Evolutionary conservation across 2,329 filamentous ascomycete species (phyloP), one percentile per base, ranked within the genome.

Genomic region (Colletotrichum lentis): DNA sequence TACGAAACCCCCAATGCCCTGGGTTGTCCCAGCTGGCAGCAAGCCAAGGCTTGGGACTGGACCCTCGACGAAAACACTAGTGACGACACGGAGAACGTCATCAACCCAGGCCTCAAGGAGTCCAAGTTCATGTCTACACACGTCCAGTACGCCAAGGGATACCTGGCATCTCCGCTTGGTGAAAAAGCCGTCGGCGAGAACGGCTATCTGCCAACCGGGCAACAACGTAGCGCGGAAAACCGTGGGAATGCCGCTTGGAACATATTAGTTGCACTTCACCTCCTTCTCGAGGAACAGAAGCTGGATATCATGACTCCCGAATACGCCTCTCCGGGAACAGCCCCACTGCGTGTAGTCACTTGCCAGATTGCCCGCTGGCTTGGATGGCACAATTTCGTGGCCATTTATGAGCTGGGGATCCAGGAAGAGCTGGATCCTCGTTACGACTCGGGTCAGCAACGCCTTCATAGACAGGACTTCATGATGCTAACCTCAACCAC

Each of bases 201-300:
- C 11, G 90, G 90, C 1, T 91, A 89, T 73, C 81, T 94, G 62
- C 90, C 91, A 35, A 91, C 89, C 0, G 86, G 85, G 2, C 65
- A 80, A 3, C 78, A 78, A 56, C 80, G 84, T 59, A 85, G 83
- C 62, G 81, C 85, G 44, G 86, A 87, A 64, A 83, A 84, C 57
- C 85, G 88, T 50, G 83, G 86, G 64, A 89, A 84, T 74, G 80
- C 88, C 62, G 84, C 91, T 41, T 81, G 90, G 75, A 86, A 92
- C 74, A 84, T 91, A 59, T 85, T 95, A 44, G 82, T 96, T 71
- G 91, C 88, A 0, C 82, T 99, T 14, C 96, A 99, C 79, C 83
- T 98, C 3, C 82, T 97, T n/a, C 85, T 91, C 0, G 95, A 99
- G 77, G 96, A 99, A 76, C 85, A 91, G 70, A 98, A 97, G 75